phyloP scores from a whole-genome alignment of 2,329 filamentous ascomycete species.

The Aspergillus tanneri region DNA sequence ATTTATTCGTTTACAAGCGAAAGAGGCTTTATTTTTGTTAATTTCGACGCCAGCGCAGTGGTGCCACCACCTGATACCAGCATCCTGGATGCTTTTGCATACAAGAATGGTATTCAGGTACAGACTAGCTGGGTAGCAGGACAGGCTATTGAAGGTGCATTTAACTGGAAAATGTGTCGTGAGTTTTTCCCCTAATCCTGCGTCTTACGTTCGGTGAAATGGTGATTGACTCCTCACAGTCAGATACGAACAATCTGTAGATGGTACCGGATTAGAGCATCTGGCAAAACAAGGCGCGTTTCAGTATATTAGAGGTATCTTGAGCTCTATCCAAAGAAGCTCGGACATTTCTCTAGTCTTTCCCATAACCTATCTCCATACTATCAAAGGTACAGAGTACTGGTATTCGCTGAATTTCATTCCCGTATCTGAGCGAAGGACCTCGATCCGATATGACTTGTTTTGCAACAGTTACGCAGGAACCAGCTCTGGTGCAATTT shows the following conservation, averaged over 20 bases:
- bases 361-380: conserved; percentile 26
- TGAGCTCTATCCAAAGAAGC: neutral
- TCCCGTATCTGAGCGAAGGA: conserved; percentile 26
- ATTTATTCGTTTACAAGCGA: conserved; percentile 26
- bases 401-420: conserved; percentile 29
- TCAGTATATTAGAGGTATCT: neutral
- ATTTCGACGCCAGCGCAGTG: conserved; percentile 20
- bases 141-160: conserved; percentile 25
- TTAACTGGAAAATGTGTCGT: conserved; percentile 39
- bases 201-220: neutral
- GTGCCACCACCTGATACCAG: neutral
- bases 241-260: neutral
- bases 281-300: neutral
- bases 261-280: neutral
- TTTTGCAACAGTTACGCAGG: conserved; percentile 16
- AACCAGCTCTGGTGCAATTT: neutral
- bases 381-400: conserved; percentile 17
- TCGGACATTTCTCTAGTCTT: conserved; percentile 17
- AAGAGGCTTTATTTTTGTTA: conserved; percentile 30
- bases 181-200: conserved; percentile 4
- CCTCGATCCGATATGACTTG: conserved; percentile 33
- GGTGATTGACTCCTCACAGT: conserved; percentile 6
- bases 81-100: conserved; percentile 16
- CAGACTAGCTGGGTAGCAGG: conserved; percentile 29
- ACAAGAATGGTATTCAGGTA: conserved; percentile 7